These are phyloP conservation scores for Sarcomyxa edulis DNA, from an alignment of 768 basidiomycete genomes.

Conservation along the genomic window DNA sequence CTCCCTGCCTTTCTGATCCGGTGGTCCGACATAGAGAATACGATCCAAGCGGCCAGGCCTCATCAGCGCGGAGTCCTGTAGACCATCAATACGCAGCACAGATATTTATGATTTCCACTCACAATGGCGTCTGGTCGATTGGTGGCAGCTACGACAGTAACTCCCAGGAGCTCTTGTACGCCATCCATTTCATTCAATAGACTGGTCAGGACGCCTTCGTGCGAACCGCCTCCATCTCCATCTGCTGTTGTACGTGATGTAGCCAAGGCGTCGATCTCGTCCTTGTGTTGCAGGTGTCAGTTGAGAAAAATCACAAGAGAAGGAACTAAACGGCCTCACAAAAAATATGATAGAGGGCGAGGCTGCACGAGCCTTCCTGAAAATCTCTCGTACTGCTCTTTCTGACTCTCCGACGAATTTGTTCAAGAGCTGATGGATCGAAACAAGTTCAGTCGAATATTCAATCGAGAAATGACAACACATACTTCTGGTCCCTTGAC, in stretches of 20 bases:
- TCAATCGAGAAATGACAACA: slow-evolving; percentile 4
- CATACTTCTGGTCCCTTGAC: slow-evolving; percentile 95
- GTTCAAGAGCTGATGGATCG: slow-evolving; percentile 68
- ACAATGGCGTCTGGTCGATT: slow-evolving; percentile 93
- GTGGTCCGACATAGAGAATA: slow-evolving; percentile 91
- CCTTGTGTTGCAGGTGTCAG: slow-evolving; percentile 40
- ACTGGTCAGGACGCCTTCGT: slow-evolving; percentile 89
- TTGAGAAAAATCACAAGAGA: background rate
- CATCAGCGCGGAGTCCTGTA: slow-evolving; percentile 89
- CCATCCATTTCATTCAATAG: slow-evolving; percentile 98
- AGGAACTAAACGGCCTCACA: slow-evolving; percentile 41
- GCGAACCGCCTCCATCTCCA: slow-evolving; percentile 42
- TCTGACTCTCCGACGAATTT: slow-evolving; percentile 99
- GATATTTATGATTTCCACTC: slow-evolving; percentile 24
- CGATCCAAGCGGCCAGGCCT: slow-evolving; percentile 93
- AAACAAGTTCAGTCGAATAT: background rate
- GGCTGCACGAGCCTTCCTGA: slow-evolving; percentile 90
- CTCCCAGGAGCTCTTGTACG: slow-evolving; percentile 88
- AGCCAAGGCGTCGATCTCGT: slow-evolving; percentile 95
- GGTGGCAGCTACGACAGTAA: slow-evolving; percentile 95
- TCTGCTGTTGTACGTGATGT: slow-evolving; percentile 65
- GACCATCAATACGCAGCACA: background rate
- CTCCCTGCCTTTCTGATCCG: slow-evolving; percentile 69
- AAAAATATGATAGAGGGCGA: slow-evolving; percentile 97
- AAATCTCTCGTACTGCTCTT: slow-evolving; percentile 89